Conservation (phyloP, 2,329 filamentous ascomycete species). For the Aspergillus calidoustus region DNA sequence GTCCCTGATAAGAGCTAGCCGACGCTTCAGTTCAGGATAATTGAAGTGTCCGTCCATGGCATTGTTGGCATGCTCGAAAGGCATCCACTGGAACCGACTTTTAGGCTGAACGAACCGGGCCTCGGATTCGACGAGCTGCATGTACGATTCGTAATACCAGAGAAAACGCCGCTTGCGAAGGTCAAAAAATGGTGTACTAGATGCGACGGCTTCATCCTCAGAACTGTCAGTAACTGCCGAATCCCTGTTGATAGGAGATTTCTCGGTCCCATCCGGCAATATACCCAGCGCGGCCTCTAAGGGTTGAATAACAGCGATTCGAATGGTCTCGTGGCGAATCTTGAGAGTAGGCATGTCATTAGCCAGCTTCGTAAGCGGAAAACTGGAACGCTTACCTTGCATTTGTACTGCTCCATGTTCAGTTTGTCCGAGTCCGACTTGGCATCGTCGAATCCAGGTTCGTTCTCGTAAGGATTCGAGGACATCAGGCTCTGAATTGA, state of each 20-base stretch:
- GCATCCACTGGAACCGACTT: slow-evolving; percentile 75
- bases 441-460: slow-evolving; percentile 86
- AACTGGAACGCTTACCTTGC: slow-evolving; percentile 64
- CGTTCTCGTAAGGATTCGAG: slow-evolving; percentile 90
- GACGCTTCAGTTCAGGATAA: slow-evolving; percentile 72
- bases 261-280: slow-evolving; percentile 54
- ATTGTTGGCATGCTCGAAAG: slow-evolving; percentile 80
- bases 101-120: slow-evolving; percentile 63
- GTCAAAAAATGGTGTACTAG: slow-evolving; percentile 81
- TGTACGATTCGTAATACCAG: slow-evolving; percentile 93
- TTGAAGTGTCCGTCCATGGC: slow-evolving; percentile 85
- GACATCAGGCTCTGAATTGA: slow-evolving; percentile 98
- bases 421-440: slow-evolving; percentile 71
- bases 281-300: slow-evolving; percentile 80
- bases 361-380: background rate
- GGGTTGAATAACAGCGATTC: slow-evolving; percentile 83
- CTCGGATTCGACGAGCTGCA: slow-evolving; percentile 64
- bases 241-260: slow-evolving; percentile 35
- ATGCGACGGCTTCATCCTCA: slow-evolving; percentile 58
- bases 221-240: slow-evolving; percentile 38
- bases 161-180: slow-evolving; percentile 88
- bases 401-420: slow-evolving; percentile 74
- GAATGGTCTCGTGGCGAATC: slow-evolving; percentile 89
- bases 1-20: slow-evolving; percentile 70
- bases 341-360: slow-evolving; percentile 41